Evolutionary conservation across 2,329 filamentous ascomycete species (phyloP).

Genomic region (Xylariaceae sp.): DNA sequence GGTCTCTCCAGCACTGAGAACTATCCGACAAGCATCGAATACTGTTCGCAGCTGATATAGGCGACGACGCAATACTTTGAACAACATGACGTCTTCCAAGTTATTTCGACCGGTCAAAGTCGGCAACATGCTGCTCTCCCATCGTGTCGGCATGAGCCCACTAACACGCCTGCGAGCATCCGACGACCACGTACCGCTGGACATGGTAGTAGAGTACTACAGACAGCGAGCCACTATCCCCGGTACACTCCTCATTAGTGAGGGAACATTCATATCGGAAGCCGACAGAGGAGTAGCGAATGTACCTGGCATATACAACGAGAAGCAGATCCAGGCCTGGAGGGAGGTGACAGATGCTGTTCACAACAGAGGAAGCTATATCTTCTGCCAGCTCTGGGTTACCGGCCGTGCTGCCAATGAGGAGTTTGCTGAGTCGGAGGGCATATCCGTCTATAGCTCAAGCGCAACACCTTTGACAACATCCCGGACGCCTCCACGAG

Average conservation of each 20-base stretch:
- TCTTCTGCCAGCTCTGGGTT: conserved; percentile 59
- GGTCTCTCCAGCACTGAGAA: neutral
- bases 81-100: neutral
- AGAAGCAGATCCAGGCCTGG: conserved; percentile 50
- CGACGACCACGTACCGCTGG: conserved; percentile 36
- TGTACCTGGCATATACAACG: conserved; percentile 49
- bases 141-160: conserved; percentile 38
- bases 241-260: conserved; percentile 47
- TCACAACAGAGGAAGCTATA: conserved; percentile 51
- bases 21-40: neutral
- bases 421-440: conserved; percentile 27
- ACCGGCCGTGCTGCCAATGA: conserved; percentile 50
- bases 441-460: conserved; percentile 25
- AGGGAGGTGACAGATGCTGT: conserved; percentile 51
- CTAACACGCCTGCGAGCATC: conserved; percentile 46
- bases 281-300: conserved; percentile 42
- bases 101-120: conserved; percentile 17
- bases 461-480: conserved; percentile 35
- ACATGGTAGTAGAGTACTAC: conserved; percentile 38
- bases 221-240: conserved; percentile 38
- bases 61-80: neutral
- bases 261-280: conserved; percentile 48
- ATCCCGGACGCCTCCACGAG: conserved; percentile 46
- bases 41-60: neutral
- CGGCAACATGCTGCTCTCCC: conserved; percentile 13